Base-by-base conservation (phyloP, 2,329 filamentous ascomycete genomes). In the Penicillium sp. region DNA sequence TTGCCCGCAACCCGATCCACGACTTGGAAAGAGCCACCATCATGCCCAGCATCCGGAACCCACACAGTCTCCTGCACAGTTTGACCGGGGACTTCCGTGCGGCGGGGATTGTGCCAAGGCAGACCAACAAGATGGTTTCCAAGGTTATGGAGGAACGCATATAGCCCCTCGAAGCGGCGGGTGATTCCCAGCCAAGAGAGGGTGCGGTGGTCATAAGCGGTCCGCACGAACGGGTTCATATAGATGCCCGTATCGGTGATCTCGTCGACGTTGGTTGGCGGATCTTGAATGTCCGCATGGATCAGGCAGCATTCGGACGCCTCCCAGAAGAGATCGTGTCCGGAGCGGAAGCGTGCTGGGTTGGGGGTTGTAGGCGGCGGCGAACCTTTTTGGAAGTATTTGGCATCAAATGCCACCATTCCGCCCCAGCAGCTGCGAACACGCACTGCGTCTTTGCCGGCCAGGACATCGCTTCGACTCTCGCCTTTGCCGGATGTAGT, bases 371-470 rank as follows among this genome's bases (percentile, higher is more conserved):
- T 57, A 67, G 67, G 34, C 59, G 60, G 23, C 69, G 73, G 23
- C 69, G 73, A 43, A 60, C 50, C 53, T 46, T 25, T 54, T 61
- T 80, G 78, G 63, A 80, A 79, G 49, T 75, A 79, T 36, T 65
- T 70, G 10, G 77, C 78, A 60, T 80, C 77, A 60, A 80, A 80
- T 16, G 78, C 77, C 25, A 79, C 86, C 83, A 91, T 91, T 23
- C 89, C 89, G 51, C 88, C 87, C 89, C 89, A 92, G 73, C 89
- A 92, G 61, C 86, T 87, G 65, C 82, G 83, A 1, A 91, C 88
- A 9, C 85, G 82, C 1, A 92, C 88, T 0, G 87, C 76, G 61
- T 80, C 78, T 45, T 70, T 77, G 54, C 84, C 82, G 0, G 76
- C 76, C 2, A 89, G 71, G 19, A 91, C 85, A 68, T 89, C 87